Evolutionary conservation across 805 yeast genomes (phyloP), one percentile per base, ranked within the genome.

Genomic region (Millerago galiae): DNA sequence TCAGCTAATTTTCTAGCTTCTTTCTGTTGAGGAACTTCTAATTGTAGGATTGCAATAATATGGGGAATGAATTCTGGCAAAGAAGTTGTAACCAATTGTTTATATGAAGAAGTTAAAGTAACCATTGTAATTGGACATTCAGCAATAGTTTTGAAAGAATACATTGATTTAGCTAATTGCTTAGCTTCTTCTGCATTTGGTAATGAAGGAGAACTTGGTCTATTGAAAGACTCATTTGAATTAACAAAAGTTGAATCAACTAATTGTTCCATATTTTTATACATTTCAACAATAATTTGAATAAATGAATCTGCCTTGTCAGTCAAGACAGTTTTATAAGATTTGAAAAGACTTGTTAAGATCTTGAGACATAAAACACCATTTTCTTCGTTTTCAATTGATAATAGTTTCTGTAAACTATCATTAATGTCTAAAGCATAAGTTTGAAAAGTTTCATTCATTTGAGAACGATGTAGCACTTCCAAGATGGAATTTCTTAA

Each of bases 81-180:
- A 4, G 91, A 78, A 0, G 83, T 66, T 37, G 77, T 75, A 1
- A 84, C 85, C 40, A 88, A 64, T 29, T 77, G 78, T 58, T 89
- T 87, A 65, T 90, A 89, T 0, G 95, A 80, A 1, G 96, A 85
- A 54, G 87, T 88, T 40, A 95, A 68, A 8, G 96, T 79, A 3
- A 93, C 99, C 81, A 93, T 84, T 4, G 96, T 89, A 32, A 93
- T 91, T 9, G 99, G 99, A 59, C 98, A 90, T 61, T 93, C 99
- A 0, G 96, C 86, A 46, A 93, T 72, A 12, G 91, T 87, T 59
- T 89, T 90, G 71, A 93, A 91, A 1, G 97, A 89, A 50, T 61
- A 71, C 74, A 86, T 75, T 5, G 96, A 83, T 47, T 74, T 75
- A 35, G 74, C 73, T 41, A 89, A 68, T 3, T 73, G 66, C 45